Evolutionary conservation across 1,139 yeast genomes (phyloP).

Genomic region (Hanseniaspora gamundiae): DNA sequence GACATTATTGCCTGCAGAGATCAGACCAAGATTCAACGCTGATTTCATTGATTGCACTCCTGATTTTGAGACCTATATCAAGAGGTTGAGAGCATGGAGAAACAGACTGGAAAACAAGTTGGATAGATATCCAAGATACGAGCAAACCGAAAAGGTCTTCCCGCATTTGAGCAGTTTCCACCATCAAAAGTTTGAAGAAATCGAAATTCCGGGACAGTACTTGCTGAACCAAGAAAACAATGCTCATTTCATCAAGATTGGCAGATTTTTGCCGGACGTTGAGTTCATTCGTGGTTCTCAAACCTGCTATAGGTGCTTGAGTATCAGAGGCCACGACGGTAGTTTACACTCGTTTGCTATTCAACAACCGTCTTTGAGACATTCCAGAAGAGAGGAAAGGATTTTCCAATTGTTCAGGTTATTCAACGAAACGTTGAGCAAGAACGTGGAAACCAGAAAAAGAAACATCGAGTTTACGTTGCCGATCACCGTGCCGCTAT

Average conservation of each 20-base stretch:
- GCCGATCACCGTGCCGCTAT: slow-evolving; percentile 86
- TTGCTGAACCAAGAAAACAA: slow-evolving; percentile 73
- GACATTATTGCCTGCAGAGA: slow-evolving; percentile 80
- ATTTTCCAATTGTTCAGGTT: slow-evolving; percentile 84
- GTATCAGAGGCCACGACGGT: slow-evolving; percentile 91
- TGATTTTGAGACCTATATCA: slow-evolving; percentile 75
- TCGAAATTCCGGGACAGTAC: slow-evolving; percentile 96
- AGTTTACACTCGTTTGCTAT: slow-evolving; percentile 86
- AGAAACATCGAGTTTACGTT: slow-evolving; percentile 77
- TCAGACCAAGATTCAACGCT: slow-evolving; percentile 80
- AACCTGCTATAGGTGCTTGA: slow-evolving; percentile 82
- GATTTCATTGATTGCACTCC: slow-evolving; percentile 87
- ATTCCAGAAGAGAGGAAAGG: slow-evolving; percentile 91
- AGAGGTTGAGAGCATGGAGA: slow-evolving; percentile 81
- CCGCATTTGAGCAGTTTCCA: slow-evolving; percentile 96
- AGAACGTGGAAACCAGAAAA: slow-evolving; percentile 78
- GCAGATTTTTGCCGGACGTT: slow-evolving; percentile 79
- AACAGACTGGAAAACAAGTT: slow-evolving; percentile 83
- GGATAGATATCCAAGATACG: slow-evolving; percentile 65
- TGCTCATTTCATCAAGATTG: slow-evolving; percentile 82
- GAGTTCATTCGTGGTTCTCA: slow-evolving; percentile 85
- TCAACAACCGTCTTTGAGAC: slow-evolving; percentile 96
- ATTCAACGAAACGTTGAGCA: slow-evolving; percentile 66
- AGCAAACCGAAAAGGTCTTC: slow-evolving; percentile 74
- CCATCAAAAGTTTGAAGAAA: slow-evolving; percentile 94